Evolutionary conservation across 73 alveolate species (phyloP).

Genomic region (Paramecium caudatum): DNA sequence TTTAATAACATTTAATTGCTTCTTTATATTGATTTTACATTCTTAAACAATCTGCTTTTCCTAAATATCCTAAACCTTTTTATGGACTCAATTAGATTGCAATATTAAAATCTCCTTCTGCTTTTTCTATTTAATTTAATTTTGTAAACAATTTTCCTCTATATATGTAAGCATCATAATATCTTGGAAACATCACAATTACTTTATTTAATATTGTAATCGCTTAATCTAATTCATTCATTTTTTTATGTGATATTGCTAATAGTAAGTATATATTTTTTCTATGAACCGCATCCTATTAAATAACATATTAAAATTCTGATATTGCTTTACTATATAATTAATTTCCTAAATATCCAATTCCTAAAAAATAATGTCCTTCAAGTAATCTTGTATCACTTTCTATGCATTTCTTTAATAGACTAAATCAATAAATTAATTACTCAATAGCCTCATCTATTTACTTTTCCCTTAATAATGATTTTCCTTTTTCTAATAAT

Average conservation of each 20-base stretch:
- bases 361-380: slow-evolving; percentile 67
- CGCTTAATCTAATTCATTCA: slow-evolving; percentile 70
- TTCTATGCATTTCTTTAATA: slow-evolving; percentile 72
- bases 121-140: slow-evolving; percentile 76
- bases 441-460: slow-evolving; percentile 72
- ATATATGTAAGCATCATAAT: slow-evolving; percentile 77
- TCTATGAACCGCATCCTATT: slow-evolving; percentile 68
- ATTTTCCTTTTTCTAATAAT: slow-evolving; percentile 68
- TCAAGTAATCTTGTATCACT: slow-evolving; percentile 68
- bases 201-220: slow-evolving; percentile 73
- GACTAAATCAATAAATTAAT: background rate
- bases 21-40: slow-evolving; percentile 64
- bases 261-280: slow-evolving; percentile 65
- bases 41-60: slow-evolving; percentile 78
- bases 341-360: slow-evolving; percentile 61
- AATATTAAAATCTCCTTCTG: slow-evolving; percentile 72
- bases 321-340: slow-evolving; percentile 67
- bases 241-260: slow-evolving; percentile 73
- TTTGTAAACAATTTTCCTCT: slow-evolving; percentile 77
- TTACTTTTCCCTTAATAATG: slow-evolving; percentile 60
- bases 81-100: slow-evolving; percentile 73
- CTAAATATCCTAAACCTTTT: slow-evolving; percentile 79
- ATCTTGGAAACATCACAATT: slow-evolving; percentile 72
- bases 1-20: slow-evolving; percentile 71
- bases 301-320: slow-evolving; percentile 69